Evolutionary conservation across 2,329 filamentous ascomycete genomes (phyloP).

Genomic region (Sarocladiaceae sp.): DNA sequence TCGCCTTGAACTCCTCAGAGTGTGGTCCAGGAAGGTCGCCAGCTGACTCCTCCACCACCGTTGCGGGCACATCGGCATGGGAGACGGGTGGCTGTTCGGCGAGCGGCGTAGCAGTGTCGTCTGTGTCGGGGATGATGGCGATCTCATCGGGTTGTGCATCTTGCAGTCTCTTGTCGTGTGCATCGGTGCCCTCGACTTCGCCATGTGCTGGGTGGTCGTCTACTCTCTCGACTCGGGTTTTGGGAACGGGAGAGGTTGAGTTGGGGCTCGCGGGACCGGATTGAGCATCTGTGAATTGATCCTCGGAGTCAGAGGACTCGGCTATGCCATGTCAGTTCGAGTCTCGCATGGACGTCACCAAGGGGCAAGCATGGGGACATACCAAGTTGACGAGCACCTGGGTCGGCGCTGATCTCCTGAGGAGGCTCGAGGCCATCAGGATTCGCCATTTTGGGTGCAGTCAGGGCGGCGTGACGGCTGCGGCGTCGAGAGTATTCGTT

Average conservation of each 20-base stretch:
- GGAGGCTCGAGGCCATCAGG: constrained; percentile 27
- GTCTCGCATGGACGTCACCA: not conserved
- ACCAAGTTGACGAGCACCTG: constrained; percentile 60
- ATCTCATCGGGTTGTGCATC: constrained; percentile 61
- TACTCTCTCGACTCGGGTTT: constrained; percentile 54
- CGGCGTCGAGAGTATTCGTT: not conserved
- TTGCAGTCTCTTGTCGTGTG: constrained; percentile 49
- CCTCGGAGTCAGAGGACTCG: constrained; percentile 61
- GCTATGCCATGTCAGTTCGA: constrained; percentile 16
- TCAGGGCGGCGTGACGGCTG: not conserved
- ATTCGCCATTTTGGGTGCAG: constrained; percentile 21
- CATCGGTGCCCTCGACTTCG: constrained; percentile 58
- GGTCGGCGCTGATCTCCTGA: constrained; percentile 37
- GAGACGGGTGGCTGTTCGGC: constrained; percentile 11
- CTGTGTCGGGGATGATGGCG: constrained; percentile 35
- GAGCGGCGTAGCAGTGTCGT: constrained; percentile 14
- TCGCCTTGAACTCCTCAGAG: constrained; percentile 39
- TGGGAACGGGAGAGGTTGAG: constrained; percentile 49
- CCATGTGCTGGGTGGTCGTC: constrained; percentile 49
- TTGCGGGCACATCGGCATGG: constrained; percentile 37
- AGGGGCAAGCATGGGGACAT: constrained; percentile 12
- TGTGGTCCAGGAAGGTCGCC: constrained; percentile 37
- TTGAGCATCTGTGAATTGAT: constrained; percentile 66
- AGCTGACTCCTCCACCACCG: constrained; percentile 48
- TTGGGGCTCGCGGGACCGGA: constrained; percentile 43